Evolutionary conservation across 352 stramenopile genomes (phyloP).

Genomic region (Phytophthora pseudosyringae): DNA sequence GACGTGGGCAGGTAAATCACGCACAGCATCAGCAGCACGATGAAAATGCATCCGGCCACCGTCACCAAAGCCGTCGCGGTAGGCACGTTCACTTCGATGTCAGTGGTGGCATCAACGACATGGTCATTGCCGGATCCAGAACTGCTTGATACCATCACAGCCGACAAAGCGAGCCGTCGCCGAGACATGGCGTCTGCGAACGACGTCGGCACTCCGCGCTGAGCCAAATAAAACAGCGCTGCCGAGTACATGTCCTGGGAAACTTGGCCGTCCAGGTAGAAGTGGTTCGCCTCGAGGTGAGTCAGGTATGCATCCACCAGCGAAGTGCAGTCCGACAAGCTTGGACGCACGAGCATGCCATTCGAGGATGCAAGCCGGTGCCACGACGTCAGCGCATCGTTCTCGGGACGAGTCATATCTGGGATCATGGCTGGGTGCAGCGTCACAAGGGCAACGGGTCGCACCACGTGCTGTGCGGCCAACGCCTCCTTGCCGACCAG

Average conservation of each 20-base stretch:
- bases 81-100: conserved; percentile 58
- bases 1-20: conserved; percentile 60
- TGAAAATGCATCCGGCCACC: conserved; percentile 54
- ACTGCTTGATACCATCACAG: conserved; percentile 19
- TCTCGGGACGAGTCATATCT: conserved; percentile 17
- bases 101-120: conserved; percentile 28
- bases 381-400: conserved; percentile 32
- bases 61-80: conserved; percentile 52
- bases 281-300: conserved; percentile 39
- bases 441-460: conserved; percentile 25
- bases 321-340: conserved; percentile 21
- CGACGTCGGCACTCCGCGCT: conserved; percentile 43
- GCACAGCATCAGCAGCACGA: conserved; percentile 60
- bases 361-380: conserved; percentile 37
- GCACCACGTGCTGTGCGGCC: conserved; percentile 18
- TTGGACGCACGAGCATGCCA: conserved; percentile 35
- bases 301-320: conserved; percentile 50
- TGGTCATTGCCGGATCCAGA: conserved; percentile 17
- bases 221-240: conserved; percentile 57
- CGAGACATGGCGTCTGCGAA: conserved; percentile 32
- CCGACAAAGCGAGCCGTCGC: conserved; percentile 31
- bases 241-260: conserved; percentile 44
- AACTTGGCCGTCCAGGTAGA: conserved; percentile 34
- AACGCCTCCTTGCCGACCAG: conserved; percentile 43
- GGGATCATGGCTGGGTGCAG: conserved; percentile 30